These are phyloP conservation scores for Actinidia polygama DNA, from an alignment of 179 eudicot species.

Conservation along the genomic window DNA sequence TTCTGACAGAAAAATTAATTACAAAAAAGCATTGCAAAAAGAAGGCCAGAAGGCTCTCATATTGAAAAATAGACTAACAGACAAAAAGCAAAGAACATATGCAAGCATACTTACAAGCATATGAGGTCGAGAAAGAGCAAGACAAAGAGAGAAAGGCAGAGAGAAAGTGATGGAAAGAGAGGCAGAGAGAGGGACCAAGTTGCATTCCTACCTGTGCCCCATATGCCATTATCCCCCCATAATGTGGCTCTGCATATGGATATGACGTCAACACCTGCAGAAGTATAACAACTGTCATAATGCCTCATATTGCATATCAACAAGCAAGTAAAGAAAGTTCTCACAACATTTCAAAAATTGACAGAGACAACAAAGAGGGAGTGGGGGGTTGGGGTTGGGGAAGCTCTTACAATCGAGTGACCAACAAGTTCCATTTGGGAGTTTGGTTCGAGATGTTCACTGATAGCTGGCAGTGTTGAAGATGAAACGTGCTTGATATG, in stretches of 20 bases:
- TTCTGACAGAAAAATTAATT: neutral
- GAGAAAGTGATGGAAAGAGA: neutral
- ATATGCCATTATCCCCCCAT: slow-evolving; percentile 79
- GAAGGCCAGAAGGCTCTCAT: neutral
- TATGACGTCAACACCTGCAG: slow-evolving; percentile 59
- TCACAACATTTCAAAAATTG: neutral
- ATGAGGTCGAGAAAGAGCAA: neutral
- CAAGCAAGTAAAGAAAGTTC: slow-evolving; percentile 4
- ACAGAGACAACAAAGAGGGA: neutral
- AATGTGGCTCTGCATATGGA: slow-evolving; percentile 81
- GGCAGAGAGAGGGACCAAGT: neutral
- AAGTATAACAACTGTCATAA: neutral
- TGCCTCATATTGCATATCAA: neutral
- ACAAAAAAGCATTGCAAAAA: neutral
- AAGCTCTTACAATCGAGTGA: slow-evolving; percentile 73
- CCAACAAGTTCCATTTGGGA: slow-evolving; percentile 80
- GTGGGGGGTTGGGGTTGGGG: neutral
- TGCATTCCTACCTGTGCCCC: slow-evolving; percentile 66
- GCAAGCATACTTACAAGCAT: slow-evolving; percentile 3
- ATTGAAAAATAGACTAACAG: neutral
- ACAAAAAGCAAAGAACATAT: neutral
- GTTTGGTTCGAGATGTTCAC: slow-evolving; percentile 53
- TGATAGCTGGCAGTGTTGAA: slow-evolving; percentile 35
- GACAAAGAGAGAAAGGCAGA: neutral
- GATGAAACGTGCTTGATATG: slow-evolving; percentile 55